Evolutionary conservation across 306 rosid genomes (phyloP).

Genomic region (Arachis hypogaea): DNA sequence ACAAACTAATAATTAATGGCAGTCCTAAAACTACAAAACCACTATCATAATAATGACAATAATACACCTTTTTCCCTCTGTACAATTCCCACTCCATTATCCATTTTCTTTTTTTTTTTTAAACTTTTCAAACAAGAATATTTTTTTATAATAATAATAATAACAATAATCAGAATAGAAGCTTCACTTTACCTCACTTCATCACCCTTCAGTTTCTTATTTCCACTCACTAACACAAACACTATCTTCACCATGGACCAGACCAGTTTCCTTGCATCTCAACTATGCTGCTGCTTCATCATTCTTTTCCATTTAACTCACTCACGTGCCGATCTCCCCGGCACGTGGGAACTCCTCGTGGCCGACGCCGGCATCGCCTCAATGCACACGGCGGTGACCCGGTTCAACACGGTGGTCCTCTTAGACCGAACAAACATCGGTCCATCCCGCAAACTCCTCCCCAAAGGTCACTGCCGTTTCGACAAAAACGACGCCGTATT

Average conservation of each 20-base stretch:
- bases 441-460: conserved; percentile 67
- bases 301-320: neutral
- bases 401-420: conserved; percentile 80
- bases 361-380: conserved; percentile 82
- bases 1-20: neutral
- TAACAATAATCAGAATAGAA: neutral
- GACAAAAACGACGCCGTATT: conserved; percentile 53
- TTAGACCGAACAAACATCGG: conserved; percentile 88
- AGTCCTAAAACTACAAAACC: neutral
- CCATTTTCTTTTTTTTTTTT: no score
- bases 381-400: conserved; percentile 94
- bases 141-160: neutral
- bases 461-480: conserved; percentile 57
- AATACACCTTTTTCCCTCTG: neutral
- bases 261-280: neutral
- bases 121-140: no score
- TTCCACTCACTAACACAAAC: neutral
- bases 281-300: neutral
- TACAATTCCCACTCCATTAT: no score
- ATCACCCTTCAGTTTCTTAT: neutral
- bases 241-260: conserved; percentile 31
- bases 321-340: conserved; percentile 72
- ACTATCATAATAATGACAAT: neutral
- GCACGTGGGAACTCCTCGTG: conserved; percentile 78
- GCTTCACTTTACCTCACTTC: conserved; percentile 5